Conservation (phyloP, 306 rosid species). For the Amphicarpaea edgeworthii region DNA sequence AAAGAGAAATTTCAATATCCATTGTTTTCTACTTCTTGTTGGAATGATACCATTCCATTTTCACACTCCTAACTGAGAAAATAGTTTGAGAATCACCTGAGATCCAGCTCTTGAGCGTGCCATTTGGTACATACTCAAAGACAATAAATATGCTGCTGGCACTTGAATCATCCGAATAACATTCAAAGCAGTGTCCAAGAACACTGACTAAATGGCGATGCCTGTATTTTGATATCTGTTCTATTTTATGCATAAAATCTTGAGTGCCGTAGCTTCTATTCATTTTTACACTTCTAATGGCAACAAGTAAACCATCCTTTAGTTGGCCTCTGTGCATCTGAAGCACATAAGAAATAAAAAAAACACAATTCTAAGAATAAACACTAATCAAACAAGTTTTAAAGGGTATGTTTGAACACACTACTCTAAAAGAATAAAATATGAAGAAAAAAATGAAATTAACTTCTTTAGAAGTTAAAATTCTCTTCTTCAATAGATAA, state of each 20-base stretch:
- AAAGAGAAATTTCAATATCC: not conserved
- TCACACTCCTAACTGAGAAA: constrained; percentile 18
- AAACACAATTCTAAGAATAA: constrained; percentile 11
- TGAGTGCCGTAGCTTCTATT: constrained; percentile 60
- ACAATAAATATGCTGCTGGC: constrained; percentile 82
- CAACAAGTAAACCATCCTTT: constrained; percentile 79
- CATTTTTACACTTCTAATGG: constrained; percentile 80
- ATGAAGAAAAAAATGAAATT: too few species aligned
- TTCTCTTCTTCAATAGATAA: too few species aligned
- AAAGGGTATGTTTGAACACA: too few species aligned
- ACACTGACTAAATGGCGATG: constrained; percentile 84
- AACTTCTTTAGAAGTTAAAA: too few species aligned
- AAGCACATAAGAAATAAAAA: constrained; percentile 28
- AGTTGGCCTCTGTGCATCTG: constrained; percentile 90
- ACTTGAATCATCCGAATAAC: constrained; percentile 77
- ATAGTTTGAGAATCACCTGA: constrained; percentile 66
- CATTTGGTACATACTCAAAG: constrained; percentile 86
- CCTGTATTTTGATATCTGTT: constrained; percentile 72
- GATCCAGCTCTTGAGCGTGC: constrained; percentile 91
- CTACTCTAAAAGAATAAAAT: too few species aligned
- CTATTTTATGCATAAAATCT: constrained; percentile 64
- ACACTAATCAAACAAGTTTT: not conserved
- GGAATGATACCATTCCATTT: constrained; percentile 30
- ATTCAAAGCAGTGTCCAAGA: constrained; percentile 93
- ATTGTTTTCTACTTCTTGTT: not conserved